These are phyloP conservation scores for Ensete glaucum DNA, from an alignment of 176 grass and related monocot genomes.

Conservation along the genomic window DNA sequence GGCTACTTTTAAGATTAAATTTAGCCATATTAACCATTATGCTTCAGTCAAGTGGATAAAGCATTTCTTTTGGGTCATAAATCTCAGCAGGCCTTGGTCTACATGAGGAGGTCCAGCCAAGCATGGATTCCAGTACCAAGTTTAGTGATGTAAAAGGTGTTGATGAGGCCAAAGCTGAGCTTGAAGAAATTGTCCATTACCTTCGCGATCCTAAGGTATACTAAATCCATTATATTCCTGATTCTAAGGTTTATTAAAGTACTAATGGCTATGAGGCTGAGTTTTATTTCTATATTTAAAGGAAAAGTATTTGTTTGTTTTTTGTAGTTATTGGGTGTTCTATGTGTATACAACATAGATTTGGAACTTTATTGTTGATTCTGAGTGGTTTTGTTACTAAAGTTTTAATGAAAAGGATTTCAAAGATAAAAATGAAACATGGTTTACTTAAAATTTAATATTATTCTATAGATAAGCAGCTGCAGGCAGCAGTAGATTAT, in stretches of 20 bases:
- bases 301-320: too few species aligned
- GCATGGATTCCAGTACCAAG: constrained; percentile 64
- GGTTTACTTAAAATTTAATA: too few species aligned
- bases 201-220: constrained; percentile 78
- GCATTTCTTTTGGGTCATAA: constrained; percentile 10
- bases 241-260: constrained; percentile 44
- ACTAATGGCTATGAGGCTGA: background rate
- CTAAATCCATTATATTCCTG: constrained; percentile 56
- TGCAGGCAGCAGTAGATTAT: too few species aligned
- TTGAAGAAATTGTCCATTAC: constrained; percentile 98
- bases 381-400: too few species aligned
- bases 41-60: constrained; percentile 2
- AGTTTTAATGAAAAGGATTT: too few species aligned
- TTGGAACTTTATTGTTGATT: too few species aligned
- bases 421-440: too few species aligned
- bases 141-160: constrained; percentile 96
- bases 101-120: constrained; percentile 80
- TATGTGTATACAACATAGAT: too few species aligned
- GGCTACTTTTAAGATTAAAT: constrained; percentile 5
- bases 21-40: background rate
- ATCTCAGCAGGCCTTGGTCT: constrained; percentile 60
- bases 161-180: constrained; percentile 92
- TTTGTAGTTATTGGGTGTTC: too few species aligned
- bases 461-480: too few species aligned
- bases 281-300: too few species aligned